A percentile compares a stretch with the other conserved stretches of the same genome.
phyloP scores from a whole-genome alignment of 2,329 filamentous ascomycete genomes.

The Penicillium digitatum region DNA sequence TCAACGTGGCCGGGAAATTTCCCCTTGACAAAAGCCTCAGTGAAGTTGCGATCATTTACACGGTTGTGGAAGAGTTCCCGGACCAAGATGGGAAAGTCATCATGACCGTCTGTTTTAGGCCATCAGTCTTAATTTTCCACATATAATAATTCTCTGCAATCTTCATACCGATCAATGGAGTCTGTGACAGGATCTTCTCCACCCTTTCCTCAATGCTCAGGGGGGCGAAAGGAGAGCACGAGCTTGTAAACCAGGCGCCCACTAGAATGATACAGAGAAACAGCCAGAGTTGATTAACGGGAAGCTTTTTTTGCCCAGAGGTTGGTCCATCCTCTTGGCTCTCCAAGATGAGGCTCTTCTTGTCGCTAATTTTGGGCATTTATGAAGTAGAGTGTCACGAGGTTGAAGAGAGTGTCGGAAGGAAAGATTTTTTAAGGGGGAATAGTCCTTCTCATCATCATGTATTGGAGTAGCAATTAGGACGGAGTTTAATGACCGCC shows the following conservation, averaged over 20 bases:
- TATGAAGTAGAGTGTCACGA: neutral
- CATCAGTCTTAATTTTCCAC: neutral
- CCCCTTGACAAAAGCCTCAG: slow-evolving; percentile 67
- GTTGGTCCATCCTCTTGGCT: neutral
- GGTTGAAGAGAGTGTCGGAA: neutral
- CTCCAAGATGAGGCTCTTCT: neutral
- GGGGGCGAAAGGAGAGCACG: slow-evolving; percentile 6
- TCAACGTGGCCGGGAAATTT: slow-evolving; percentile 70
- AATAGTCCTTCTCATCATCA: too few species aligned
- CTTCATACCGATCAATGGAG: slow-evolving; percentile 48
- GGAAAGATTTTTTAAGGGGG: too few species aligned
- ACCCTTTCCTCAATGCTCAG: slow-evolving; percentile 39
- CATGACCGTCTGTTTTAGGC: slow-evolving; percentile 67
- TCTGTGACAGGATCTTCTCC: slow-evolving; percentile 43
- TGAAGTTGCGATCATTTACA: slow-evolving; percentile 72
- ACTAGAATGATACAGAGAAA: slow-evolving; percentile 9
- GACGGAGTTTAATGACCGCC: too few species aligned
- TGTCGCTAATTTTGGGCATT: neutral
- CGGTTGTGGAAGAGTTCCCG: slow-evolving; percentile 66
- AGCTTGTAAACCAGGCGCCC: slow-evolving; percentile 15
- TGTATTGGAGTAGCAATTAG: too few species aligned
- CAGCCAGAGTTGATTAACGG: slow-evolving; percentile 5
- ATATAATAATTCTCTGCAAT: neutral
- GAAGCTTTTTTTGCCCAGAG: neutral
- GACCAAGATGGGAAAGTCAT: slow-evolving; percentile 76